Evolutionary conservation across 1,139 yeast genomes (phyloP).

Genomic region (Meyerozyma athensensis): DNA sequence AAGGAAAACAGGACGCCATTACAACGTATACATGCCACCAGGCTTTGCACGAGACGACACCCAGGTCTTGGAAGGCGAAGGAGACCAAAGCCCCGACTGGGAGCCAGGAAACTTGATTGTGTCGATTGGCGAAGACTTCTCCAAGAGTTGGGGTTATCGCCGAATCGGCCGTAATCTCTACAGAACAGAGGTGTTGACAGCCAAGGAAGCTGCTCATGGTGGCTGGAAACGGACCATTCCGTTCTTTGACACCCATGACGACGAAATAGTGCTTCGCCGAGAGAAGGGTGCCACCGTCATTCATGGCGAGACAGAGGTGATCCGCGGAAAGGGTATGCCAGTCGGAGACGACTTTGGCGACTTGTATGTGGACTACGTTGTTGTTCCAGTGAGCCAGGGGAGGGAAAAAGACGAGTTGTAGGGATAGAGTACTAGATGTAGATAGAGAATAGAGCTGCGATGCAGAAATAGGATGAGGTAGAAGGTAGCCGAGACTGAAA

Average conservation of each 20-base stretch:
- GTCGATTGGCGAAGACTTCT: conserved; percentile 49
- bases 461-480: no score
- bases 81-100: conserved; percentile 79
- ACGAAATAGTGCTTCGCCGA: conserved; percentile 44
- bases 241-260: conserved; percentile 48
- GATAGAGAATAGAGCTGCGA: not conserved
- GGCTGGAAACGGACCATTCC: conserved; percentile 70
- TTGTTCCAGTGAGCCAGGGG: conserved; percentile 36
- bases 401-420: conserved; percentile 12
- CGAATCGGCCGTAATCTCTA: conserved; percentile 70
- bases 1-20: conserved; percentile 49
- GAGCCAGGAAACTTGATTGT: conserved; percentile 75
- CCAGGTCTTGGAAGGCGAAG: conserved; percentile 66
- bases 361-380: conserved; percentile 66
- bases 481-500: no score
- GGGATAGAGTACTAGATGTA: not conserved
- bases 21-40: conserved; percentile 59
- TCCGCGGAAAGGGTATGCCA: conserved; percentile 87
- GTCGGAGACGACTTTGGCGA: conserved; percentile 64
- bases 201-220: conserved; percentile 70
- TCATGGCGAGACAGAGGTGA: conserved; percentile 66
- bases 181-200: conserved; percentile 72
- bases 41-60: conserved; percentile 64
- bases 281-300: conserved; percentile 45
- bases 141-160: conserved; percentile 74